These are phyloP conservation scores for Typha latifolia DNA, from an alignment of 176 grass and related monocot species.

Conservation along the genomic window DNA sequence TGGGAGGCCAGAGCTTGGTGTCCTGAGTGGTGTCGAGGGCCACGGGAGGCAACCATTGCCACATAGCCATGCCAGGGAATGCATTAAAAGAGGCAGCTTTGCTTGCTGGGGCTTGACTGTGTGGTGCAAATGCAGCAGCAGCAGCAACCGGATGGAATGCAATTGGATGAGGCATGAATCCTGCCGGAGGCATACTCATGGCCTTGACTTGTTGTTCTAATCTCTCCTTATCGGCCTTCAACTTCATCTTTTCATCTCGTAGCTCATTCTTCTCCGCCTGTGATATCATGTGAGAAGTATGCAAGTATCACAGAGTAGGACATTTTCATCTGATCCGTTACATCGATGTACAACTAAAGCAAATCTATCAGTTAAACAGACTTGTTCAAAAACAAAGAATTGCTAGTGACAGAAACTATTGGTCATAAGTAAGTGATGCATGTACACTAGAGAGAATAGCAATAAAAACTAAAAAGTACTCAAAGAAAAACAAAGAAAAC, in stretches of 20 bases:
- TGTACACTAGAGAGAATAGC: too few relatives aligned
- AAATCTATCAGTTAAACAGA: too few relatives aligned
- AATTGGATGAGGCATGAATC: slow-evolving; percentile 54
- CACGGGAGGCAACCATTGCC: slow-evolving; percentile 64
- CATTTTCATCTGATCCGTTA: not conserved
- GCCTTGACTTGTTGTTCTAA: slow-evolving; percentile 64
- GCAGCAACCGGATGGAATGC: slow-evolving; percentile 25
- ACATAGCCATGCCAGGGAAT: slow-evolving; percentile 66
- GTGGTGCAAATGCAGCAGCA: slow-evolving; percentile 31
- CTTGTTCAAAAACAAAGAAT: too few relatives aligned
- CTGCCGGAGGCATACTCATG: slow-evolving; percentile 36
- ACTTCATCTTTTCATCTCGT: slow-evolving; percentile 59
- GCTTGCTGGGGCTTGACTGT: slow-evolving; percentile 26
- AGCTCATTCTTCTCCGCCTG: slow-evolving; percentile 79
- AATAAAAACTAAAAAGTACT: too few relatives aligned
- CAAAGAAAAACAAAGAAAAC: too few relatives aligned
- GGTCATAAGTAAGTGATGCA: too few relatives aligned
- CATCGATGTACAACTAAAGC: not conserved
- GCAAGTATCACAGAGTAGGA: not conserved
- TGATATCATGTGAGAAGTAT: not conserved
- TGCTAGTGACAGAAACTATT: too few relatives aligned
- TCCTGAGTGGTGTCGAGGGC: slow-evolving; percentile 72
- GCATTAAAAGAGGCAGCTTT: slow-evolving; percentile 30
- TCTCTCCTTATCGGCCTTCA: slow-evolving; percentile 69
- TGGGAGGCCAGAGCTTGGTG: slow-evolving; percentile 79